A percentile compares a stretch with the other conserved stretches of the same genome.
Evolutionary conservation across 306 rosid genomes (phyloP).

Genomic region (Acacia confusa): DNA sequence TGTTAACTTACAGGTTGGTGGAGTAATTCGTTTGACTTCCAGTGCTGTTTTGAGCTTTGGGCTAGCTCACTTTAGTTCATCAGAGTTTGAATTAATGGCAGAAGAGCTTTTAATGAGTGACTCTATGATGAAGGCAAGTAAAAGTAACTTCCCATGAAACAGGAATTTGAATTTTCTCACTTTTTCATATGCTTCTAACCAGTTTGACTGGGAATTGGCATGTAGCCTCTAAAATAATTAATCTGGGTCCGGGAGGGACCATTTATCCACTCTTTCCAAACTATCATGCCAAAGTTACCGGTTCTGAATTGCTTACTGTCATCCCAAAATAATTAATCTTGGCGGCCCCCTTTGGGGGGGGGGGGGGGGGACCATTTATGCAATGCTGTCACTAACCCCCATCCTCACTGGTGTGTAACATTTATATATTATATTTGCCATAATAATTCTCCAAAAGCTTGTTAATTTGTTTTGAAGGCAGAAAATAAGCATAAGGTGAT

Average conservation of each 20-base stretch:
- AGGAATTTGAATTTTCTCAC: constrained; percentile 15
- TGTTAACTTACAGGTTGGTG: constrained; percentile 71
- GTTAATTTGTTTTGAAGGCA: not conserved
- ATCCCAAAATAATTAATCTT: not conserved
- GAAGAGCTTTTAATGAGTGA: constrained; percentile 99
- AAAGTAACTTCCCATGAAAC: not conserved
- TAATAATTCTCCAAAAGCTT: not conserved
- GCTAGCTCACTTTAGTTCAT: constrained; percentile 83
- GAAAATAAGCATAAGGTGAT: not conserved
- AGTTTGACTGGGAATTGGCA: not conserved
- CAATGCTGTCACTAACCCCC: not conserved
- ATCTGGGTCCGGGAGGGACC: not conserved
- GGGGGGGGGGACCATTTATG: too few species aligned
- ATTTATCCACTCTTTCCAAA: not conserved
- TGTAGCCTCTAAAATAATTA: not conserved
- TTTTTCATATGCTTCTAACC: not conserved
- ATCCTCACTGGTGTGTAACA: not conserved
- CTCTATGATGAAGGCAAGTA: constrained; percentile 80
- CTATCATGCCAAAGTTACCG: not conserved
- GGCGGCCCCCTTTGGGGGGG: too few species aligned
- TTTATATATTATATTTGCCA: not conserved
- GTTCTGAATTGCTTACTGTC: not conserved
- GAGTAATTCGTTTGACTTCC: constrained; percentile 71
- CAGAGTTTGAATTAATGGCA: constrained; percentile 96
- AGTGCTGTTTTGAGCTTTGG: constrained; percentile 85